Evolutionary conservation across 805 yeast species (phyloP), one percentile per base, ranked within the genome.

Genomic region (Ogataea ramenticola): DNA sequence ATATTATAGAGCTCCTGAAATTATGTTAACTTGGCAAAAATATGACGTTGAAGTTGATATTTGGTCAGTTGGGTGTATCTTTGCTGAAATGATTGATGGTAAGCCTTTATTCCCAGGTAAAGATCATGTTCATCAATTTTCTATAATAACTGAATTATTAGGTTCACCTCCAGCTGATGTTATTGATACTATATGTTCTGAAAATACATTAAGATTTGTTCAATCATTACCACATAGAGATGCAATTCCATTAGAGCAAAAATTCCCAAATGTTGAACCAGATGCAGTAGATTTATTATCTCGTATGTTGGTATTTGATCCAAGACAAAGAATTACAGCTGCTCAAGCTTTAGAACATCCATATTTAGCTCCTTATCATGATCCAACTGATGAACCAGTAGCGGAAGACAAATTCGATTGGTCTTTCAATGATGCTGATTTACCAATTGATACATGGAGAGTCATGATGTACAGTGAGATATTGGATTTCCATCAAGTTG

Each of bases 381-480:
- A 93, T 59, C 96, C 98, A 29, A 77, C 89, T 4, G 99, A 93
- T 66, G 99, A 93, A 67, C 99, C 99, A 1, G 84, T 78, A 5
- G 96, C 98, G 27, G 87, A 81, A 40, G 86, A 84, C 52, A 85
- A 84, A 61, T 93, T 93, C 57, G 99, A 93, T 66, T 93, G 99
- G 99, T 82, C 93, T 57, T 91, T 91, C 65, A 91, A 93, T 63
- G 98, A 95, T 55, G 98, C 96, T 0, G 99, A 91, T 65, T 74
- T 91, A 55, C 97, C 98, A 3, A 93, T 93, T 16, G 98, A 93
- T 58, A 88, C 96, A 14, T 91, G 99, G 99, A 81, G 96, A 68
- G 96, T 89, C 17, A 91, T 93, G 98, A 91, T 93, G 96, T 93
- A 93, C 67, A 84, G 95, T 43, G 99, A 91, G 67, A 93, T 91